These are phyloP conservation scores for Dothiorella sarmentorum DNA, from an alignment of 2,329 filamentous ascomycete genomes.

Conservation along the genomic window DNA sequence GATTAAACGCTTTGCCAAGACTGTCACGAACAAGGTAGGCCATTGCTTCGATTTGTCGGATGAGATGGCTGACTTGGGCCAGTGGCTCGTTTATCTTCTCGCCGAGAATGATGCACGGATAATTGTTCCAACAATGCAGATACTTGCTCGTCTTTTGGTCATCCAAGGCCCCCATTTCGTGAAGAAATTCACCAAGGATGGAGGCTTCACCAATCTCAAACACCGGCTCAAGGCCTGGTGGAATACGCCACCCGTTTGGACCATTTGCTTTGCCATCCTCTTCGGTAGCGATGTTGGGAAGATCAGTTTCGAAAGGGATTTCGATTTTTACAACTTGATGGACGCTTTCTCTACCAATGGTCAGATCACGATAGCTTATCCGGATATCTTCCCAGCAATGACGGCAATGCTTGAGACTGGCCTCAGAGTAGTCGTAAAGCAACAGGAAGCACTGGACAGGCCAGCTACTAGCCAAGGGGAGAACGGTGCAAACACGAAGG, in stretches of 20 bases:
- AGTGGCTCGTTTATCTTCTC: conserved; percentile 90
- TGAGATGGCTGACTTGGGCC: conserved; percentile 22
- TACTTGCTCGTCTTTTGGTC: conserved; percentile 79
- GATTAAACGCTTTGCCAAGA: conserved; percentile 85
- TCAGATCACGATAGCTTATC: conserved; percentile 64
- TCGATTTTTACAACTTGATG: conserved; percentile 71
- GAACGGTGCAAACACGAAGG: conserved; percentile 30
- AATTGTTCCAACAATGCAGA: conserved; percentile 74
- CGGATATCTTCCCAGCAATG: conserved; percentile 76
- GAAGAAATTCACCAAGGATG: conserved; percentile 82
- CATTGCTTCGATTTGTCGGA: conserved; percentile 28
- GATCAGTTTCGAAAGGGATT: conserved; percentile 67
- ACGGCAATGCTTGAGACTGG: conserved; percentile 85
- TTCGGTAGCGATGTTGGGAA: conserved; percentile 79
- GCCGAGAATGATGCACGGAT: conserved; percentile 82
- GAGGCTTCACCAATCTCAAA: conserved; percentile 83
- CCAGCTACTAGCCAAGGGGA: conserved; percentile 7
- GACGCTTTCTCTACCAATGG: conserved; percentile 61
- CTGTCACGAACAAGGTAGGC: conserved; percentile 87
- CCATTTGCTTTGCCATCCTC: conserved; percentile 80
- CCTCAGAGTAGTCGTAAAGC: conserved; percentile 61
- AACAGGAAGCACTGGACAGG: conserved; percentile 8
- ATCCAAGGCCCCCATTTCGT: conserved; percentile 77
- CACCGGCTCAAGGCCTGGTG: conserved; percentile 82
- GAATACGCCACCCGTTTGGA: conserved; percentile 81